Evolutionary conservation across 805 yeast species (phyloP).

Genomic region (Wickerhamiella allomyrinae): DNA sequence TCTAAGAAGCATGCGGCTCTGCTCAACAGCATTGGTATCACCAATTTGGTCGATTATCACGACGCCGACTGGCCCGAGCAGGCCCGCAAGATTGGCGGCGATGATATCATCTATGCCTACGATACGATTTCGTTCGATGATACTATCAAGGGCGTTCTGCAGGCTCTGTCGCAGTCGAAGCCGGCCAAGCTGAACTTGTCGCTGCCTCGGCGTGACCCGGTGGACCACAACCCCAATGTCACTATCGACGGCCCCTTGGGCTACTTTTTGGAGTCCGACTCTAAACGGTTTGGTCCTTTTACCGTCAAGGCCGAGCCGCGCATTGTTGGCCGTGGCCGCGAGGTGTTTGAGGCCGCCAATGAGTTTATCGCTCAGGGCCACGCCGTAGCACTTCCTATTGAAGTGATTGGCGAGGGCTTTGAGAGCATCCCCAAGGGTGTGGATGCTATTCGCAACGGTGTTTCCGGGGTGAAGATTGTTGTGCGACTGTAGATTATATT

Average conservation of each 20-base stretch:
- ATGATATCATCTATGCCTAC: slow-evolving; percentile 15
- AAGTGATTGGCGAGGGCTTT: slow-evolving; percentile 14
- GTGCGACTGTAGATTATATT: slow-evolving; percentile 2
- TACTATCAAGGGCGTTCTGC: slow-evolving; percentile 10
- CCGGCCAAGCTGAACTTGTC: slow-evolving; percentile 4
- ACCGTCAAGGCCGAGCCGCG: slow-evolving; percentile 5
- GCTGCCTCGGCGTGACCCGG: background rate
- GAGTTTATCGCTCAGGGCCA: slow-evolving; percentile 7
- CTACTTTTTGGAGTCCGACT: slow-evolving; percentile 12
- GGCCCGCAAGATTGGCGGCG: slow-evolving; percentile 26
- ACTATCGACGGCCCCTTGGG: slow-evolving; percentile 8
- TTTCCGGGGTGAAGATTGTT: slow-evolving; percentile 14
- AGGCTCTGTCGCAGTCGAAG: slow-evolving; percentile 4
- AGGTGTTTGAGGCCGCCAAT: background rate
- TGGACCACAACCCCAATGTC: slow-evolving; percentile 4
- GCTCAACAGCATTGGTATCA: slow-evolving; percentile 37
- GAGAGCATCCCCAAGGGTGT: slow-evolving; percentile 13
- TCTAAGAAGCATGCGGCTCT: slow-evolving; percentile 35
- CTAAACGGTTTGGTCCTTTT: slow-evolving; percentile 13
- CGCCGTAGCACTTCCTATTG: slow-evolving; percentile 12
- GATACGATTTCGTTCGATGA: slow-evolving; percentile 19
- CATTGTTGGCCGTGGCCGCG: slow-evolving; percentile 1
- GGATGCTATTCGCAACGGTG: slow-evolving; percentile 12
- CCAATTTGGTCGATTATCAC: slow-evolving; percentile 32
- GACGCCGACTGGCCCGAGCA: slow-evolving; percentile 34